These are phyloP conservation scores for Chrysoporthe cubensis DNA, from an alignment of 2,329 filamentous ascomycete genomes.

Conservation along the genomic window DNA sequence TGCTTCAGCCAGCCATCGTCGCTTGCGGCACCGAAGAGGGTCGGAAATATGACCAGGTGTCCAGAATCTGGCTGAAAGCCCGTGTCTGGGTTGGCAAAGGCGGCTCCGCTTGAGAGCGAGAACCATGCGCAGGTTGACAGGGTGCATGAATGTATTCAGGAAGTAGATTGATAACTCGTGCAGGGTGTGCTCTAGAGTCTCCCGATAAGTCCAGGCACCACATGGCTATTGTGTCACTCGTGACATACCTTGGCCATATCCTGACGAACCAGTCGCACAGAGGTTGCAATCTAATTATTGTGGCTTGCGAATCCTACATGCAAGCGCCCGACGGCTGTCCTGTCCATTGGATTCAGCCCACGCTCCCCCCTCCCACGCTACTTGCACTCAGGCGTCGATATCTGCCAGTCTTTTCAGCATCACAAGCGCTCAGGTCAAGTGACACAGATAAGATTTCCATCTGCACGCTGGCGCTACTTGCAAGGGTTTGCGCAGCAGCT, in stretches of 20 bases:
- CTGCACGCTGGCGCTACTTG: neutral
- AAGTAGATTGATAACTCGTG: constrained; percentile 2
- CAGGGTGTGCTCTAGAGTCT: neutral
- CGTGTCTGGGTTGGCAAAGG: neutral
- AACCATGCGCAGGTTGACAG: neutral
- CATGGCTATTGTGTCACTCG: neutral
- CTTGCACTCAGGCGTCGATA: neutral
- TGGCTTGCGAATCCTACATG: neutral
- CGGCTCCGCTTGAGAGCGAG: neutral
- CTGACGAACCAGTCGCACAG: neutral
- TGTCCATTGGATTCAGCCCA: too few relatives aligned
- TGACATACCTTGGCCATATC: neutral
- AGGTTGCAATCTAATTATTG: neutral
- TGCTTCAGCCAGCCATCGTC: constrained; percentile 3
- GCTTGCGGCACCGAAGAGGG: constrained; percentile 5
- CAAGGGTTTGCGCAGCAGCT: neutral
- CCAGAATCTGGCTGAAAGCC: constrained; percentile 8
- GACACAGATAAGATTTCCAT: too few relatives aligned
- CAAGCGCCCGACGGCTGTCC: neutral
- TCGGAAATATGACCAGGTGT: constrained; percentile 7
- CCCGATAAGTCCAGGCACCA: too few relatives aligned
- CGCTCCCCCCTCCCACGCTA: neutral
- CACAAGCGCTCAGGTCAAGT: too few relatives aligned
- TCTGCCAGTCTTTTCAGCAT: neutral
- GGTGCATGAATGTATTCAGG: neutral